Conservation (phyloP, 2,329 filamentous ascomycete genomes). For the Westerdykella aurantiaca region DNA sequence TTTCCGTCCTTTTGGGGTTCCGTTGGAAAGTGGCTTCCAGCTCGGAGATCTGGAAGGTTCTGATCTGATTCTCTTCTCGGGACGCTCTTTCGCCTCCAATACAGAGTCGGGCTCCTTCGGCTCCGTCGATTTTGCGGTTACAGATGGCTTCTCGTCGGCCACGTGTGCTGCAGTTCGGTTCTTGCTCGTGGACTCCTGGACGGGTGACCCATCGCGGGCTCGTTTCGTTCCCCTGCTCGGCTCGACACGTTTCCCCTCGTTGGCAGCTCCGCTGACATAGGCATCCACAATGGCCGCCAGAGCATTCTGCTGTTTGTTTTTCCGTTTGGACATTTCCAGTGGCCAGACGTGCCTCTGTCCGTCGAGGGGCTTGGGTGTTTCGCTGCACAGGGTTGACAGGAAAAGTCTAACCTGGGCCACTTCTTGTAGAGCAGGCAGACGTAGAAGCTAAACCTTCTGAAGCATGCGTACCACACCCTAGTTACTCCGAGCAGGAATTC, state of each 20-base stretch:
- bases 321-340: conserved; percentile 7
- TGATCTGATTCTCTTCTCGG: neutral
- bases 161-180: conserved; percentile 1
- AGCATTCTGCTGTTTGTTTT: neutral
- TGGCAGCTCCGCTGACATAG: neutral
- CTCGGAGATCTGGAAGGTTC: neutral
- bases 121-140: neutral
- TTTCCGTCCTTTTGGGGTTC: conserved; percentile 31
- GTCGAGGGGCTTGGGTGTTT: too few species aligned
- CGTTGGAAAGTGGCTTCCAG: neutral
- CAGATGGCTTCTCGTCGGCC: neutral
- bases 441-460: too few species aligned
- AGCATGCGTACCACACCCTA: too few species aligned
- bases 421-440: too few species aligned
- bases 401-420: too few species aligned
- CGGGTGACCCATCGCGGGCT: neutral
- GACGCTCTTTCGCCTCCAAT: too few species aligned
- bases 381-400: too few species aligned
- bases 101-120: neutral
- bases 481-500: too few species aligned
- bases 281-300: neutral
- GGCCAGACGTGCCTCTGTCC: too few species aligned
- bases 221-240: neutral
- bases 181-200: conserved; percentile 1
- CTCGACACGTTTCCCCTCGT: neutral